Evolutionary conservation across 1,284 basidiomycete species (phyloP), one percentile per base, ranked within the genome.

Genomic region (Athelia sp.): DNA sequence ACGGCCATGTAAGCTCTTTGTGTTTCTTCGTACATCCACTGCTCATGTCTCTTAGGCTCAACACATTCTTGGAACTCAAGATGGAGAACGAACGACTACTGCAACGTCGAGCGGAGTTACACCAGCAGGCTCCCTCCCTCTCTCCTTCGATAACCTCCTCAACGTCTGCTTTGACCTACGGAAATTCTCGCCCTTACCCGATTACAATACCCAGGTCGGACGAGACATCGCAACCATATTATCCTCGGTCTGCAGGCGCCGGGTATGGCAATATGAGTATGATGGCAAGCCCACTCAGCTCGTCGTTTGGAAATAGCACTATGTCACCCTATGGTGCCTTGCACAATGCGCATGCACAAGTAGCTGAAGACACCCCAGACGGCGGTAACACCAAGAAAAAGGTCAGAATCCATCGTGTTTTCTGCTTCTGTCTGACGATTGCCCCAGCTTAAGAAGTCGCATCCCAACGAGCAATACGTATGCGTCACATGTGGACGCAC

Each of bases 401-500:
- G 62, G 75, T 69, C 50, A 38, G 61, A 42, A 4, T 35, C 14
- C 14, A 29, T 9, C 34, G 31, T 44, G n/a, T 8, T 22, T 13
- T 29, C 26, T 13, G 26, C 13, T 13, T 13, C 26, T 29, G 4
- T 29, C 26, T 13, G 6, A 13, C 13, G 26, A 29, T 29, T 29
- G 26, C 26, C 51, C 31, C 52, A 76, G 75, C 54, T 70, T 49
- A 82, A 79, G 64, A 81, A 81, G 62, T 56, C 64, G n/a, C 70
- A 78, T 45, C 60, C 62, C 15, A 62, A 66, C 3, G 84, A 89
- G 50, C 82, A 85, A 56, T 77, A 87, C 58, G 85, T 90, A 6
- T 91, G 89, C 60, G 73, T 84, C 47, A 87, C 82, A 10, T 90
- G 88, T 55, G 89, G 88, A 19, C 76, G 84, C 48, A 90, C 86